Conservation (phyloP, 2,329 filamentous ascomycete species). For the Orbilia oligospora region DNA sequence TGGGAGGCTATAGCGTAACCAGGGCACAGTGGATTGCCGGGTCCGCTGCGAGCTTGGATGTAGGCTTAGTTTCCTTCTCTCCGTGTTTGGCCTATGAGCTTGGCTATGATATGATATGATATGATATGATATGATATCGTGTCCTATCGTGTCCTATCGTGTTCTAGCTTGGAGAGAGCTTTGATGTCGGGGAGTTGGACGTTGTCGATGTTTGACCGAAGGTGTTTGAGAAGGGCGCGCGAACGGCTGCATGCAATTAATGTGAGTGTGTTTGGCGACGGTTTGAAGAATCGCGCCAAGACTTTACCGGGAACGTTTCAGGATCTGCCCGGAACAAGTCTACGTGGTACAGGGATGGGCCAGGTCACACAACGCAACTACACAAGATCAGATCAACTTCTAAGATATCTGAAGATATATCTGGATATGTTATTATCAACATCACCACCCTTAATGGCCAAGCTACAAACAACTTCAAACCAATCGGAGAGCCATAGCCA, state of each 20-base stretch:
- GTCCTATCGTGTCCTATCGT: too few species aligned
- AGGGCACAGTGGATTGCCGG: conserved; percentile 8
- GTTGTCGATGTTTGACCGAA: conserved; percentile 8
- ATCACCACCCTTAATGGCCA: background rate
- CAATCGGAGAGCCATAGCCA: background rate
- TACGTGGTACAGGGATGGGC: conserved; percentile 7
- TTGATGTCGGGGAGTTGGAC: background rate
- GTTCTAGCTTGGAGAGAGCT: background rate
- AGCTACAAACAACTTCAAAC: background rate
- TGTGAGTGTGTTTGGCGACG: conserved; percentile 16
- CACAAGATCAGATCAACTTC: conserved; percentile 14
- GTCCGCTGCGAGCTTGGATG: background rate
- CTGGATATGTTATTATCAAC: conserved; percentile 21
- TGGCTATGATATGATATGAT: background rate
- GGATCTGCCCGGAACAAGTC: background rate
- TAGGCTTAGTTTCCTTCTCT: background rate
- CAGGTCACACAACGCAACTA: conserved; percentile 33
- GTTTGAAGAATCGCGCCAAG: conserved; percentile 37
- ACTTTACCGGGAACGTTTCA: conserved; percentile 5
- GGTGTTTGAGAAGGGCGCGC: conserved; percentile 18
- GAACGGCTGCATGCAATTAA: background rate
- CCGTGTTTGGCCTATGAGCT: background rate
- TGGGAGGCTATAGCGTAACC: background rate
- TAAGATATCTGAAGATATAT: too few species aligned
- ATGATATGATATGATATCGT: background rate